A percentile compares a stretch with the other conserved stretches of the same genome.
These are phyloP conservation scores for Ogataea methanolica DNA, from an alignment of 805 yeast species.

Conservation along the genomic window DNA sequence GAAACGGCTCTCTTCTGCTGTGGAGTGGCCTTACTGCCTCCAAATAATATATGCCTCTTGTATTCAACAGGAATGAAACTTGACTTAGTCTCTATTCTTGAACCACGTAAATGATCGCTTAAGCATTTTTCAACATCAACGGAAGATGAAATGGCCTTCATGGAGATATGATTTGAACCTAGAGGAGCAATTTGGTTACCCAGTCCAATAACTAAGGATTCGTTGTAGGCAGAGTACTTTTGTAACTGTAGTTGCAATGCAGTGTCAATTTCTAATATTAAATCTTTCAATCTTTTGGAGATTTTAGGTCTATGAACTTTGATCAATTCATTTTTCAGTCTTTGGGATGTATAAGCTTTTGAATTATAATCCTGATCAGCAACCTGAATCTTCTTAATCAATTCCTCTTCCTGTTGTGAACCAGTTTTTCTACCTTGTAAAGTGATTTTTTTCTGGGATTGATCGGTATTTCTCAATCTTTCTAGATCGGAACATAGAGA, in stretches of 20 bases:
- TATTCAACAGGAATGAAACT: conserved; percentile 63
- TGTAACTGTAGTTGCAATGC: conserved; percentile 87
- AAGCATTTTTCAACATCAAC: conserved; percentile 83
- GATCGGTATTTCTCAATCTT: conserved; percentile 70
- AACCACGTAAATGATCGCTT: conserved; percentile 52
- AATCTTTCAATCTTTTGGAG: conserved; percentile 64
- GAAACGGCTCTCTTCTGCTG: background rate
- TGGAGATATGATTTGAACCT: conserved; percentile 43
- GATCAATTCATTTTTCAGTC: conserved; percentile 68
- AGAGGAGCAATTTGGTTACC: conserved; percentile 83
- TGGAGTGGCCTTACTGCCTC: conserved; percentile 9
- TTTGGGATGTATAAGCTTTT: conserved; percentile 68
- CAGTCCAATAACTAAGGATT: conserved; percentile 74
- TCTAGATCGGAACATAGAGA: conserved; percentile 85
- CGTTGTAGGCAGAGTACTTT: conserved; percentile 83
- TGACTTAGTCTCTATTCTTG: conserved; percentile 32
- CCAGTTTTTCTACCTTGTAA: conserved; percentile 75
- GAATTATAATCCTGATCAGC: conserved; percentile 86
- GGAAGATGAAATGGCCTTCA: conserved; percentile 71
- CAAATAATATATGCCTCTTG: conserved; percentile 63
- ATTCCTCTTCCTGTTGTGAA: conserved; percentile 87
- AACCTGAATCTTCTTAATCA: conserved; percentile 68
- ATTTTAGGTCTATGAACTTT: conserved; percentile 73
- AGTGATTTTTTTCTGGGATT: conserved; percentile 75
- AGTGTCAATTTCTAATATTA: conserved; percentile 81